Evolutionary conservation across 768 basidiomycete species (phyloP).

Genomic region (Leccinum fibrillosum): DNA sequence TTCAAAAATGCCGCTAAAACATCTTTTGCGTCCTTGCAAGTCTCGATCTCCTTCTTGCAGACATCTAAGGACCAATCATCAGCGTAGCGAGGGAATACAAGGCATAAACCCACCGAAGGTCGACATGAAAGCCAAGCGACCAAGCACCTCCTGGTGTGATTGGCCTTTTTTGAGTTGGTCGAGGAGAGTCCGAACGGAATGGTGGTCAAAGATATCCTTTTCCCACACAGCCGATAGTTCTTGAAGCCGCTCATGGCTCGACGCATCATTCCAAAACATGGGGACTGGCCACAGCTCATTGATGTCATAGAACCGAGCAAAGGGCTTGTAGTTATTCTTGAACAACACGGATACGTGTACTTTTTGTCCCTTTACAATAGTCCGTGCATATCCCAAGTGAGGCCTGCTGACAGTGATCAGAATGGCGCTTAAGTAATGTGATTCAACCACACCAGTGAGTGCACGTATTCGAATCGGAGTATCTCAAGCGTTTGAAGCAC

Average conservation of each 20-base stretch:
- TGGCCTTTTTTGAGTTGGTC: conserved; percentile 14
- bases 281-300: conserved; percentile 22
- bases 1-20: conserved; percentile 7
- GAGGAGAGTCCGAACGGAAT: conserved; percentile 15
- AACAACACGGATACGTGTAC: conserved; percentile 30
- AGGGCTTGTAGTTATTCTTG: conserved; percentile 28
- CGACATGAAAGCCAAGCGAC: conserved; percentile 28
- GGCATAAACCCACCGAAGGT: conserved; percentile 20
- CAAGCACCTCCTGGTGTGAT: conserved; percentile 18
- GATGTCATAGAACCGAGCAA: conserved; percentile 20
- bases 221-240: conserved; percentile 23
- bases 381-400: conserved; percentile 22
- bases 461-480: conserved; percentile 22
- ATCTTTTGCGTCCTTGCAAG: background rate
- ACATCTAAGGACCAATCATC: conserved; percentile 8
- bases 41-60: conserved; percentile 1
- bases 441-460: conserved; percentile 16
- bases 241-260: conserved; percentile 18
- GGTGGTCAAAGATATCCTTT: conserved; percentile 26
- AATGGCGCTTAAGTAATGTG: background rate
- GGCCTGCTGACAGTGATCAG: conserved; percentile 19
- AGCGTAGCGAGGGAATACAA: background rate
- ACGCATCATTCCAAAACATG: conserved; percentile 27
- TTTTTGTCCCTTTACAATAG: conserved; percentile 26
- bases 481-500: conserved; percentile 22